These are phyloP conservation scores for Candida parachauliodes DNA, from an alignment of 805 yeast species.

Conservation along the genomic window DNA sequence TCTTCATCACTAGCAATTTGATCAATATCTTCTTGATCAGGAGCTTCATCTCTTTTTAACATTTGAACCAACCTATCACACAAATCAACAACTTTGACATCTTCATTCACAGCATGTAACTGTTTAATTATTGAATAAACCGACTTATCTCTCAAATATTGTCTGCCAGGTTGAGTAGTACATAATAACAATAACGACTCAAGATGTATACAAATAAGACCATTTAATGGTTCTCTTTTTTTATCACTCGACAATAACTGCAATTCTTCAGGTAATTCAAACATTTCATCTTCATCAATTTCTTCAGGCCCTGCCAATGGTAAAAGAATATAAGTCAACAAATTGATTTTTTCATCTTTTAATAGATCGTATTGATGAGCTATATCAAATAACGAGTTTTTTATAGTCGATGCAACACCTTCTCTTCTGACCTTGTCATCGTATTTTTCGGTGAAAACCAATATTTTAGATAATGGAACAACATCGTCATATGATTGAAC, in stretches of 20 bases:
- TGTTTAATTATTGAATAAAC: slow-evolving; percentile 87
- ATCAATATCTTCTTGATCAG: slow-evolving; percentile 31
- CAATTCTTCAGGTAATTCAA: slow-evolving; percentile 83
- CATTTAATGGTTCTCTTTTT: slow-evolving; percentile 65
- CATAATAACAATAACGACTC: slow-evolving; percentile 79
- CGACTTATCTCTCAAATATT: slow-evolving; percentile 69
- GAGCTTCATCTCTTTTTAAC: slow-evolving; percentile 86
- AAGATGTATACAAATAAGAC: slow-evolving; percentile 66
- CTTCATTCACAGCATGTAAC: slow-evolving; percentile 60
- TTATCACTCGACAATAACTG: slow-evolving; percentile 76
- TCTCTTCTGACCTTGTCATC: slow-evolving; percentile 79
- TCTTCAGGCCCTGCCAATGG: slow-evolving; percentile 80
- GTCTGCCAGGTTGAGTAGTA: slow-evolving; percentile 72
- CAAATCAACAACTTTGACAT: slow-evolving; percentile 50
- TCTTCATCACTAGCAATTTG: slow-evolving; percentile 47
- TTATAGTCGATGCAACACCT: slow-evolving; percentile 90
- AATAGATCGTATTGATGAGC: slow-evolving; percentile 60
- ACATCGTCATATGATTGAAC: slow-evolving; percentile 71
- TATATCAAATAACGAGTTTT: slow-evolving; percentile 81
- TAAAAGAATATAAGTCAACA: slow-evolving; percentile 75
- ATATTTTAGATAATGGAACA: slow-evolving; percentile 74
- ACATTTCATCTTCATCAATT: slow-evolving; percentile 78
- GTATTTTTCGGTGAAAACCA: slow-evolving; percentile 79
- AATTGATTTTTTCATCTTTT: slow-evolving; percentile 58
- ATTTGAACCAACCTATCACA: slow-evolving; percentile 85